Evolutionary conservation across 2,329 filamentous ascomycete genomes (phyloP).

Genomic region (Ophiostoma ulmi): DNA sequence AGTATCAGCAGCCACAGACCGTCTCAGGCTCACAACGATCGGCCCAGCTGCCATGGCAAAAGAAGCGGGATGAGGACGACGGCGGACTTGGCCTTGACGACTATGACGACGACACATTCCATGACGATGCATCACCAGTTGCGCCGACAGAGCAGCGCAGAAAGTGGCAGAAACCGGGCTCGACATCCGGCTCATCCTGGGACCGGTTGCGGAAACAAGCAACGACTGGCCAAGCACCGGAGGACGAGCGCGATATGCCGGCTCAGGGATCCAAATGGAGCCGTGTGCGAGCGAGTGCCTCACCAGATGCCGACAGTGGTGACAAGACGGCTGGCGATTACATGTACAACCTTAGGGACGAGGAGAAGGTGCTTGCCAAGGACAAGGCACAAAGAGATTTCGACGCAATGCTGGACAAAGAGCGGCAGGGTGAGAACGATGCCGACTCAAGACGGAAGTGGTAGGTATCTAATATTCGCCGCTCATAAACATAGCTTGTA

Average conservation of each 20-base stretch:
- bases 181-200: conserved; percentile 25
- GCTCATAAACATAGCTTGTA: not conserved
- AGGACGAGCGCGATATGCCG: conserved; percentile 7
- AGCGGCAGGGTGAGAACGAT: conserved; percentile 25
- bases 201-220: conserved; percentile 26
- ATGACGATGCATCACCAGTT: conserved; percentile 29
- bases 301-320: not conserved
- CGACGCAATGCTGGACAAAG: conserved; percentile 30
- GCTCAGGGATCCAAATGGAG: conserved; percentile 6
- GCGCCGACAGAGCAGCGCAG: conserved; percentile 21
- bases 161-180: conserved; percentile 13
- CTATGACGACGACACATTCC: not conserved
- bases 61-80: not conserved
- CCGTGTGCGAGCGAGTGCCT: not conserved
- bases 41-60: not conserved
- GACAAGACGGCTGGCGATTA: conserved; percentile 20
- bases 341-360: conserved; percentile 21
- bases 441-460: not conserved
- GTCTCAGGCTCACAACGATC: not conserved
- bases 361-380: conserved; percentile 22
- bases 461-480: not conserved
- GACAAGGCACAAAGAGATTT: conserved; percentile 28
- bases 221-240: not conserved
- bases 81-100: not conserved
- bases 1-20: conserved; percentile 10